These are phyloP conservation scores for Crataegus laevigata DNA, from an alignment of 306 rosid species.

Conservation along the genomic window DNA sequence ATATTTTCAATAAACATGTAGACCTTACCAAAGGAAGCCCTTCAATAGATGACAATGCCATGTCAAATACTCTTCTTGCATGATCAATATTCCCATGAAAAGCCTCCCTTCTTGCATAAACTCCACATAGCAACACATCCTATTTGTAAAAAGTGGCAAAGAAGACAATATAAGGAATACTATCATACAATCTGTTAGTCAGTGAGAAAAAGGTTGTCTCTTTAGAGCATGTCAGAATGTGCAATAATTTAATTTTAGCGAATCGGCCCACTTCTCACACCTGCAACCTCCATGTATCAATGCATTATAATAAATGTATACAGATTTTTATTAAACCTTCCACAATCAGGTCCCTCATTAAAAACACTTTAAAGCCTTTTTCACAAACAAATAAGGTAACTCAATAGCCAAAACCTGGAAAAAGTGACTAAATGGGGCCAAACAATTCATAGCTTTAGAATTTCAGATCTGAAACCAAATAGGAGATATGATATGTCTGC, in stretches of 20 bases:
- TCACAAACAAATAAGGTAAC: background rate
- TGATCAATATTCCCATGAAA: constrained; percentile 65
- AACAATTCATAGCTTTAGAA: background rate
- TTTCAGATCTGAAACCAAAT: background rate
- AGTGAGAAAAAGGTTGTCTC: background rate
- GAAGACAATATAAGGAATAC: background rate
- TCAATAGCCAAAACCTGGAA: background rate
- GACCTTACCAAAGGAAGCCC: constrained; percentile 68
- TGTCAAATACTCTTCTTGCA: constrained; percentile 91
- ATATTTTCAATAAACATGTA: constrained; percentile 2
- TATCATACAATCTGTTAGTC: background rate
- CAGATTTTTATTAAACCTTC: background rate
- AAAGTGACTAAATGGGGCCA: background rate
- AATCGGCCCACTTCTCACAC: background rate
- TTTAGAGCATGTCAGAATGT: background rate
- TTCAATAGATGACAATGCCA: constrained; percentile 76
- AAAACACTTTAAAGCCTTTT: background rate
- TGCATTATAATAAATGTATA: background rate
- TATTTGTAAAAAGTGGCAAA: constrained; percentile 22
- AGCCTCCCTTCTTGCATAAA: constrained; percentile 92
- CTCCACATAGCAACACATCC: constrained; percentile 89
- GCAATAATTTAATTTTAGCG: background rate
- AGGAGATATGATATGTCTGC: background rate
- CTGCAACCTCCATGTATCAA: background rate
- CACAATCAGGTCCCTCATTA: background rate